These are phyloP conservation scores for Cytospora piceae DNA, from an alignment of 2,329 filamentous ascomycete species.

Conservation along the genomic window DNA sequence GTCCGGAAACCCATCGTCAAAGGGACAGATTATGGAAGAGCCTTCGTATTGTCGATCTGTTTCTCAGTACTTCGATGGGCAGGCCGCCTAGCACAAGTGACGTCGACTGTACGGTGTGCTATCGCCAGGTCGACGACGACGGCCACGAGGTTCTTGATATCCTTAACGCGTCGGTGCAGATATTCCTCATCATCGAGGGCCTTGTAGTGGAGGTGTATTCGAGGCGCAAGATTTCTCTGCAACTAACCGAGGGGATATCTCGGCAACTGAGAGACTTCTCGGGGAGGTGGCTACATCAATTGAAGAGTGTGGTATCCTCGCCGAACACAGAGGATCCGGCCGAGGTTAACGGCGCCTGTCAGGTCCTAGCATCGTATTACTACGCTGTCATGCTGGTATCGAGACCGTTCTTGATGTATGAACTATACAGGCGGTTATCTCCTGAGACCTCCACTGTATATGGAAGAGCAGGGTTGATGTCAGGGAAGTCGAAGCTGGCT, in stretches of 20 bases:
- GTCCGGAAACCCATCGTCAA: slow-evolving; percentile 46
- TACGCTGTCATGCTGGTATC: slow-evolving; percentile 62
- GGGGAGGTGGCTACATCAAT: slow-evolving; percentile 48
- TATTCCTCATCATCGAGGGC: slow-evolving; percentile 54
- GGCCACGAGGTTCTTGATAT: slow-evolving; percentile 49
- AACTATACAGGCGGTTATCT: slow-evolving; percentile 51
- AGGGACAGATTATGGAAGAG: slow-evolving; percentile 59
- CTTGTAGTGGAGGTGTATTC: slow-evolving; percentile 59
- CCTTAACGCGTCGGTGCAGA: slow-evolving; percentile 56
- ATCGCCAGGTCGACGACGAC: slow-evolving; percentile 42
- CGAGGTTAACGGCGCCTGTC: slow-evolving; percentile 51
- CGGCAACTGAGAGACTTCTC: slow-evolving; percentile 58
- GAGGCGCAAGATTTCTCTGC: slow-evolving; percentile 55
- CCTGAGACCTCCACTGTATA: slow-evolving; percentile 36
- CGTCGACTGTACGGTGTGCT: slow-evolving; percentile 58
- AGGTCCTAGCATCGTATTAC: slow-evolving; percentile 57
- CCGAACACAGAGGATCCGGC: slow-evolving; percentile 35
- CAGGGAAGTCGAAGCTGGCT: slow-evolving; percentile 54
- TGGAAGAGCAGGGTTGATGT: slow-evolving; percentile 36
- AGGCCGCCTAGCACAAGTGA: slow-evolving; percentile 58
- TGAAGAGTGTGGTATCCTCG: slow-evolving; percentile 45
- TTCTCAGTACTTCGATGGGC: slow-evolving; percentile 58
- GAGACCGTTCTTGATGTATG: slow-evolving; percentile 60
- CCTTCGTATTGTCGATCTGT: slow-evolving; percentile 55
- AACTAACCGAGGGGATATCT: slow-evolving; percentile 58